Percentiles rank a stretch among this genome's conserved stretches.
phyloP scores from a whole-genome alignment of 768 basidiomycete species.

The Serendipita sp. region DNA sequence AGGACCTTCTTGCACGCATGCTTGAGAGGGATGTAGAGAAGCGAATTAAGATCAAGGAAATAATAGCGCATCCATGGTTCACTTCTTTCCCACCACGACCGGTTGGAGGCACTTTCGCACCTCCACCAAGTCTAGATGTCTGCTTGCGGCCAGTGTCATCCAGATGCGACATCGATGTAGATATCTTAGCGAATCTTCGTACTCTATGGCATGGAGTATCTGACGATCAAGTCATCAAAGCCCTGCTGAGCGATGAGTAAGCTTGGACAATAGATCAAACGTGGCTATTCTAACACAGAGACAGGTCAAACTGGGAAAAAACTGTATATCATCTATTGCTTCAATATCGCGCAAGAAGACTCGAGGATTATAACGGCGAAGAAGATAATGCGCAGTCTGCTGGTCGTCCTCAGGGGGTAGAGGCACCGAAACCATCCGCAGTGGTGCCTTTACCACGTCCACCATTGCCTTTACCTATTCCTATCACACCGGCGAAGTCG shows the following conservation, averaged over 20 bases:
- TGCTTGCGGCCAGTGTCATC: slow-evolving; percentile 54
- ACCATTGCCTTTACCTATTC: neutral
- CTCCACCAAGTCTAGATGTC: slow-evolving; percentile 44
- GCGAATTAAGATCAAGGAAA: slow-evolving; percentile 44
- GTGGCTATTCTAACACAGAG: slow-evolving; percentile 19
- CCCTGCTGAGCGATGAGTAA: slow-evolving; percentile 35
- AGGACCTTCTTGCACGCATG: slow-evolving; percentile 69
- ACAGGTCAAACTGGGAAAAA: slow-evolving; percentile 82
- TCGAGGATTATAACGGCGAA: slow-evolving; percentile 63
- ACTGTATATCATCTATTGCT: slow-evolving; percentile 86
- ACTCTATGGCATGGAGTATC: slow-evolving; percentile 80
- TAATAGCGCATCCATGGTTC: slow-evolving; percentile 31
- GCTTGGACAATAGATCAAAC: slow-evolving; percentile 11
- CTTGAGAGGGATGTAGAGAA: slow-evolving; percentile 55
- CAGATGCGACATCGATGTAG: slow-evolving; percentile 59
- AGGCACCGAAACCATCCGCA: slow-evolving; percentile 12
- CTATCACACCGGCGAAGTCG: no score
- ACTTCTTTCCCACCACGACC: slow-evolving; percentile 44
- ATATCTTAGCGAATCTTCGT: slow-evolving; percentile 77
- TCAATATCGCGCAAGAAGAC: slow-evolving; percentile 59
- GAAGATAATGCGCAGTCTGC: slow-evolving; percentile 24
- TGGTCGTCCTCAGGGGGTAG: slow-evolving; percentile 11
- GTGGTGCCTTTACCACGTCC: neutral
- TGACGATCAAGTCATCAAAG: slow-evolving; percentile 57
- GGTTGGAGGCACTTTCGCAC: slow-evolving; percentile 20